Percentiles rank a stretch among this genome's conserved stretches.
Evolutionary conservation across 768 basidiomycete genomes (phyloP).

Genomic region (Calocybe cyanea): DNA sequence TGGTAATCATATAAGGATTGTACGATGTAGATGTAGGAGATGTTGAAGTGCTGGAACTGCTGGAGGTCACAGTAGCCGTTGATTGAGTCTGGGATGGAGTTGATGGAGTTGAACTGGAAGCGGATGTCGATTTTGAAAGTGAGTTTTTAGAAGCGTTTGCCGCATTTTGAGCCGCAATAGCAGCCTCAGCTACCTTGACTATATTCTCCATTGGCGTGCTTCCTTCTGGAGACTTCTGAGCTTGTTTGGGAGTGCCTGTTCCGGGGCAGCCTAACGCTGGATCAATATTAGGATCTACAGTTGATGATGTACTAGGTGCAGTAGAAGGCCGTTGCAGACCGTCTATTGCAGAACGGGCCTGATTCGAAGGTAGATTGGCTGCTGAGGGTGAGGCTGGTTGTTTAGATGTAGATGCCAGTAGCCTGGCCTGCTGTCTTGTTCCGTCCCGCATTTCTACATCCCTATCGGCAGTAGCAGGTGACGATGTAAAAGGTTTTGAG

Average conservation of each 20-base stretch:
- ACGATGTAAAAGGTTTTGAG: not conserved
- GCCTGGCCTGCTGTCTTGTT: not conserved
- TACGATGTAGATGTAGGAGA: constrained; percentile 17
- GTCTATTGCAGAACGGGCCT: not conserved
- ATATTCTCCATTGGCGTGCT: constrained; percentile 30
- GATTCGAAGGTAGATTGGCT: not conserved
- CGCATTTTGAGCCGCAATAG: constrained; percentile 28
- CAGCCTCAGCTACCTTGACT: constrained; percentile 34
- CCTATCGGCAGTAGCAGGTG: not conserved
- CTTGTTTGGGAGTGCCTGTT: not conserved
- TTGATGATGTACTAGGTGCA: not conserved
- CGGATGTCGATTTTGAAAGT: not conserved
- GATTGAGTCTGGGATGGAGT: constrained; percentile 5
- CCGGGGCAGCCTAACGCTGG: constrained; percentile 13
- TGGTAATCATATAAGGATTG: constrained; percentile 22
- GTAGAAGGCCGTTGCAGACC: not conserved
- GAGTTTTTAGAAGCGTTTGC: constrained; percentile 12
- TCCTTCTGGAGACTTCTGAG: constrained; percentile 7
- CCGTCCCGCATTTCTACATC: not conserved
- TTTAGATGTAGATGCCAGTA: not conserved
- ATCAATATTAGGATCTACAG: constrained; percentile 13
- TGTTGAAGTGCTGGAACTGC: constrained; percentile 6
- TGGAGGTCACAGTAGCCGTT: constrained; percentile 6
- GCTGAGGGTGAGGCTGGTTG: constrained; percentile 4
- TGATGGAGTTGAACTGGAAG: constrained; percentile 7